These are phyloP conservation scores for Fusarium xyrophilum DNA, from an alignment of 2,329 filamentous ascomycete genomes.

Conservation along the genomic window DNA sequence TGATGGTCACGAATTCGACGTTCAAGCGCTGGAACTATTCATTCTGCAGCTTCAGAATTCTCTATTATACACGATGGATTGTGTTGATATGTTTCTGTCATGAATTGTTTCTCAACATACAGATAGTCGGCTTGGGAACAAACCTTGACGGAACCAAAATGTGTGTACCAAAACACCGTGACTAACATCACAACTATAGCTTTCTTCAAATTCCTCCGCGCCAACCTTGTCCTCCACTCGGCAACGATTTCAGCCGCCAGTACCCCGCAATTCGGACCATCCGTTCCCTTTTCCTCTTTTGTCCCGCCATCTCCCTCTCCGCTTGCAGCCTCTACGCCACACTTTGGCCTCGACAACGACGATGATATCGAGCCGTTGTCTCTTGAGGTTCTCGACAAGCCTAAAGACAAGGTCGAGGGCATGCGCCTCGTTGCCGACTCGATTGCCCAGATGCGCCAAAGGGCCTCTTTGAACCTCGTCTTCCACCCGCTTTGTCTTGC, in stretches of 20 bases:
- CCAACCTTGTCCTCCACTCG: conserved; percentile 75
- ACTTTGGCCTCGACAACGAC: conserved; percentile 54
- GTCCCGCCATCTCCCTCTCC: conserved; percentile 61
- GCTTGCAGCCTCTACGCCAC: conserved; percentile 66
- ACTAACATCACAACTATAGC: conserved; percentile 57
- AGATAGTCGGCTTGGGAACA: background rate
- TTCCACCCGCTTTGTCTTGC: conserved; percentile 65
- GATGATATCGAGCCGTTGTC: conserved; percentile 66
- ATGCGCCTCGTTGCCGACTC: conserved; percentile 80
- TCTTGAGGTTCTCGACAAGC: conserved; percentile 61
- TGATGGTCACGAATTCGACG: background rate
- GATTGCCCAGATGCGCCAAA: conserved; percentile 80
- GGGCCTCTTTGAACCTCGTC: conserved; percentile 67
- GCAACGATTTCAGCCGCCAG: conserved; percentile 68
- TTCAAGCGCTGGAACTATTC: background rate
- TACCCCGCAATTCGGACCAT: conserved; percentile 68
- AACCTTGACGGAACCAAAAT: background rate
- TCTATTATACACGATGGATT: background rate
- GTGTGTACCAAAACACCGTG: conserved; percentile 9
- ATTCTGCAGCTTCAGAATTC: background rate
- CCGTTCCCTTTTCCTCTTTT: conserved; percentile 45
- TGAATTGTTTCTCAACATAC: background rate
- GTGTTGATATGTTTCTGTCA: background rate
- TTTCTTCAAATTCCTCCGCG: conserved; percentile 82
- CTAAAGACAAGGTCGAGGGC: conserved; percentile 69